Evolutionary conservation across 2,329 filamentous ascomycete species (phyloP).

Genomic region (Aureobasidium sp.): DNA sequence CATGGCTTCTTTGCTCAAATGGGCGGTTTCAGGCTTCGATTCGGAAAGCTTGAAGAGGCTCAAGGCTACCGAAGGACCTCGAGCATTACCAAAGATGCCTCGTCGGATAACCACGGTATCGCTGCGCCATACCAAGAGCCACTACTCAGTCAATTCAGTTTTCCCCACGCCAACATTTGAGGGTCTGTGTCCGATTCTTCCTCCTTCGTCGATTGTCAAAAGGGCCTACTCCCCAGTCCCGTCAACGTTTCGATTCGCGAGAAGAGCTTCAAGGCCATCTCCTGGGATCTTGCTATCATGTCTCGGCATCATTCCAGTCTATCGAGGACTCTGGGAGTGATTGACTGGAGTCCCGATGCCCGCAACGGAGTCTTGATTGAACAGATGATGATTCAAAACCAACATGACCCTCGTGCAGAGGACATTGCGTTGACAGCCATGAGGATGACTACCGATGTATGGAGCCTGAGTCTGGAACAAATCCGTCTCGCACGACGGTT

Average conservation of each 20-base stretch:
- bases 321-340: background rate
- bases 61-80: background rate
- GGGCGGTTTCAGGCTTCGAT: conserved; percentile 2
- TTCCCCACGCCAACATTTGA: background rate
- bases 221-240: background rate
- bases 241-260: background rate
- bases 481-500: background rate
- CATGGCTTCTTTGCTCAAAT: conserved; percentile 8
- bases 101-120: background rate
- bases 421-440: background rate
- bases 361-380: background rate
- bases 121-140: background rate
- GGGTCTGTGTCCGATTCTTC: background rate
- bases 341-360: background rate
- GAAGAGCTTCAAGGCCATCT: conserved; percentile 2
- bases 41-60: background rate
- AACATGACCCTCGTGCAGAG: background rate
- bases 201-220: background rate
- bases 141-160: background rate
- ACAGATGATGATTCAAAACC: background rate
- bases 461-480: background rate
- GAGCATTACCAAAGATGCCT: background rate
- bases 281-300: background rate
- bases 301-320: background rate
- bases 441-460: background rate